Conservation (phyloP, 345 rosid genomes). For the Angophora floribunda region DNA sequence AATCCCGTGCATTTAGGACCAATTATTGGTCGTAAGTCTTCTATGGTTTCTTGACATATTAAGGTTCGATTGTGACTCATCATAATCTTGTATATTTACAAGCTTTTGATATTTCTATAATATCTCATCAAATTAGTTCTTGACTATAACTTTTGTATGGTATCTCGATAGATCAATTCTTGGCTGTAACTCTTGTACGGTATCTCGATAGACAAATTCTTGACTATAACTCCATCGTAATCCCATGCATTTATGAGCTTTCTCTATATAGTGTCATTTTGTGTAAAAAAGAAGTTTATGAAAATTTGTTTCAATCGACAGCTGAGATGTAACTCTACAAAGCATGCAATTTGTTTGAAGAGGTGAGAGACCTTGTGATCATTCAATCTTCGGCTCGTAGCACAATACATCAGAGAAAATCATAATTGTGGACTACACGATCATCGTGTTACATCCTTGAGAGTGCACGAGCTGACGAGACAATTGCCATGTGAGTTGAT, state of each 20-base stretch:
- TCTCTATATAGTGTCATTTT: neutral
- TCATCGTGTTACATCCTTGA: neutral
- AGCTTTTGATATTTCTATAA: too few relatives aligned
- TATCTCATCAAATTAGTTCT: neutral
- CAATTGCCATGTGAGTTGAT: neutral
- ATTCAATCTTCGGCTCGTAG: neutral
- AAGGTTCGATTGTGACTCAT: too few relatives aligned
- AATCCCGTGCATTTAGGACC: neutral
- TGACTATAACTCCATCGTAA: neutral
- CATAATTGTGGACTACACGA: neutral
- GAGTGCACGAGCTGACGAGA: neutral
- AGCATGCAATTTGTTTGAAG: neutral
- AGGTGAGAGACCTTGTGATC: neutral
- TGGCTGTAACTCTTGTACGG: neutral
- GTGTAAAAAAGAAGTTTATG: neutral
- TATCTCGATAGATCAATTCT: neutral
- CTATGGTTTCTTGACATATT: too few relatives aligned
- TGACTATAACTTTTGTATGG: neutral
- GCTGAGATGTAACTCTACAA: neutral
- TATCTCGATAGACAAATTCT: too few relatives aligned
- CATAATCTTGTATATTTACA: too few relatives aligned
- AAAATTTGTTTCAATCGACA: neutral
- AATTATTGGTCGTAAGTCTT: too few relatives aligned
- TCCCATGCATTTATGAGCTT: neutral
- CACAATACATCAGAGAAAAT: too few relatives aligned